A percentile compares a stretch with the other conserved stretches of the same genome.
These are phyloP conservation scores for Pyrenula aspistea DNA, from an alignment of 495 filamentous ascomycete genomes.

Conservation along the genomic window DNA sequence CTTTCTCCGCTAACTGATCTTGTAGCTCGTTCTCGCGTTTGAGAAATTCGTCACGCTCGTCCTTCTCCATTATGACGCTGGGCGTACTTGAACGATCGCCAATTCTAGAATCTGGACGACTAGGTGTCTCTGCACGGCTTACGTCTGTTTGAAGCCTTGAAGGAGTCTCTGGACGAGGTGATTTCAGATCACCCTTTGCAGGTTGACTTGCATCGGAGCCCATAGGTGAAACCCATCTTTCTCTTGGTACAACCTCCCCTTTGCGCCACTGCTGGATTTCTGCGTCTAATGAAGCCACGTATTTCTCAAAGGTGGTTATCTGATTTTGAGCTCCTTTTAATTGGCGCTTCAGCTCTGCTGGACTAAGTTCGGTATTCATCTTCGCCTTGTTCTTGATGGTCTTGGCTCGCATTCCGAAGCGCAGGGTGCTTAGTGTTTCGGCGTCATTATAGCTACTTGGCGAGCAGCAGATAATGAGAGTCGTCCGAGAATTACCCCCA, in stretches of 20 bases:
- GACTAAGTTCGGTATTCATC: conserved; percentile 96
- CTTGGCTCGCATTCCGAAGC: conserved; percentile 95
- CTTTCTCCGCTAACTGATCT: conserved; percentile 88
- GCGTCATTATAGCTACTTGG: conserved; percentile 96
- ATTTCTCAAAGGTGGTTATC: conserved; percentile 75
- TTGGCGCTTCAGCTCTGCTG: conserved; percentile 81
- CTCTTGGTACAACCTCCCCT: conserved; percentile 80
- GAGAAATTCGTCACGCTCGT: conserved; percentile 93
- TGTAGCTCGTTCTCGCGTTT: conserved; percentile 93
- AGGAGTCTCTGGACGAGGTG: conserved; percentile 65
- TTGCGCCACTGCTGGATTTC: conserved; percentile 79
- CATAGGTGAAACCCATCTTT: conserved; percentile 59
- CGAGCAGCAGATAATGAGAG: conserved; percentile 96
- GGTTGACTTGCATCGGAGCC: conserved; percentile 41
- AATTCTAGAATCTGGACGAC: conserved; percentile 64
- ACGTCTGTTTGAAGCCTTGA: conserved; percentile 55
- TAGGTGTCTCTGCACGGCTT: conserved; percentile 45
- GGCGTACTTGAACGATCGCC: conserved; percentile 85
- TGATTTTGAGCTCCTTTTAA: conserved; percentile 86
- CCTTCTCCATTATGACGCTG: conserved; percentile 80
- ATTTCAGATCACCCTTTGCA: conserved; percentile 45
- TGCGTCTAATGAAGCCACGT: conserved; percentile 71
- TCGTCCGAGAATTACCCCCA: conserved; percentile 94
- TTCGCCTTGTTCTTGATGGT: conserved; percentile 99
- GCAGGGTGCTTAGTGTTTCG: conserved; percentile 84